A percentile compares a stretch with the other conserved stretches of the same genome.
Evolutionary conservation across 2,329 filamentous ascomycete species (phyloP).

Genomic region (Zasmidium angulare): DNA sequence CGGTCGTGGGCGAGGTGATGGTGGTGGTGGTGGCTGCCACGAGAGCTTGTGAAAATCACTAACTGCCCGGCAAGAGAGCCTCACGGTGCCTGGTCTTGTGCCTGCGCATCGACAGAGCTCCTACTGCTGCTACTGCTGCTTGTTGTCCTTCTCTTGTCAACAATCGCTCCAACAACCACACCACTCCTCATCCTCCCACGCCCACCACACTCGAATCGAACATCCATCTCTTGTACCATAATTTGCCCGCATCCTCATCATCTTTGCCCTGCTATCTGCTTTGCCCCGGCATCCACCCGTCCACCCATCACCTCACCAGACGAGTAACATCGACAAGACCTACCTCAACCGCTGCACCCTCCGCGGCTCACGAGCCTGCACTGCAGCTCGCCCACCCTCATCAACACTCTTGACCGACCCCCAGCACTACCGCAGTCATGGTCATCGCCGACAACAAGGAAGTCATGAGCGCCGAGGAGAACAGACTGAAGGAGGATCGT

Average conservation of each 20-base stretch:
- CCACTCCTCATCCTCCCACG: neutral
- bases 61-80: neutral
- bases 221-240: slow-evolving; percentile 5
- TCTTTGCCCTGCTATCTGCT: neutral
- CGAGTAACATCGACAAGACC: neutral
- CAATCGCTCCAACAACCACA: slow-evolving; percentile 3
- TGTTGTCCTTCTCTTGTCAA: slow-evolving; percentile 1
- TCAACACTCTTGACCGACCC: neutral
- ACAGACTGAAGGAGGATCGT: slow-evolving; percentile 80
- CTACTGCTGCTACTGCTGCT: neutral
- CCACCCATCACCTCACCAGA: neutral
- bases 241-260: neutral
- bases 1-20: too few relatives aligned
- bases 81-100: neutral
- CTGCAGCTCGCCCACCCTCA: slow-evolving; percentile 1
- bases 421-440: slow-evolving; percentile 55
- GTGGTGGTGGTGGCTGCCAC: neutral
- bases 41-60: neutral
- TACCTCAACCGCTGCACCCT: neutral
- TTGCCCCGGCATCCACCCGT: neutral
- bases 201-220: neutral
- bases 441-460: slow-evolving; percentile 86
- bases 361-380: neutral
- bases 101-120: neutral
- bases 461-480: slow-evolving; percentile 86